These are phyloP conservation scores for Psidium guajava DNA, from an alignment of 345 rosid species.

Conservation along the genomic window DNA sequence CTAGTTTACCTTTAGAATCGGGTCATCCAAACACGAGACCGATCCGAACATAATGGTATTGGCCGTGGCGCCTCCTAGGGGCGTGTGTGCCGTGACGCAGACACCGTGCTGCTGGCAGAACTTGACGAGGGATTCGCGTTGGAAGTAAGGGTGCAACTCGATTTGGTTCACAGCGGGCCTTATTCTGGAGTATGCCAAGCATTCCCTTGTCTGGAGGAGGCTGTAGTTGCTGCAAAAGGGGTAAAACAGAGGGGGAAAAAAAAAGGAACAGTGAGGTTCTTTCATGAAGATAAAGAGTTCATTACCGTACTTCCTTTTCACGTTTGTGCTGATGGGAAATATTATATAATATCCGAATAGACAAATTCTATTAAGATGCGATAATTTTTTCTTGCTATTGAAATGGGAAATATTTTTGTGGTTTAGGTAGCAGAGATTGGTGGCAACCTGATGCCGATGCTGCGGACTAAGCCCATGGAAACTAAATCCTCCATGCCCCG, in stretches of 20 bases:
- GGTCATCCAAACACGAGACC: slow-evolving; percentile 71
- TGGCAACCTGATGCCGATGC: slow-evolving; percentile 66
- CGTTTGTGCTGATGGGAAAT: background rate
- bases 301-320: no score
- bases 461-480: slow-evolving; percentile 74
- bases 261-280: no score
- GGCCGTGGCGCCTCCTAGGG: slow-evolving; percentile 72
- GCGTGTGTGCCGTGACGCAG: slow-evolving; percentile 73
- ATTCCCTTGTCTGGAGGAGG: slow-evolving; percentile 71
- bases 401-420: no score
- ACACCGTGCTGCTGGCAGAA: slow-evolving; percentile 82
- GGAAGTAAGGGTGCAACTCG: slow-evolving; percentile 87
- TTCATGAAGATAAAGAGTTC: no score
- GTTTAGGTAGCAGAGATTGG: background rate
- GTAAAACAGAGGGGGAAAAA: background rate
- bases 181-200: slow-evolving; percentile 78
- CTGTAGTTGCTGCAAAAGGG: slow-evolving; percentile 58
- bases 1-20: slow-evolving; percentile 52
- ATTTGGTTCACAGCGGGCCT: slow-evolving; percentile 93
- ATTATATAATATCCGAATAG: no score
- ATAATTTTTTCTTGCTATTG: no score
- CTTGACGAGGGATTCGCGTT: slow-evolving; percentile 71
- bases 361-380: no score
- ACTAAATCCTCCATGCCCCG: slow-evolving; percentile 80
- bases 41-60: slow-evolving; percentile 66